Conservation (phyloP, 148 eudicot species). For the Rhododendron griersonianum region DNA sequence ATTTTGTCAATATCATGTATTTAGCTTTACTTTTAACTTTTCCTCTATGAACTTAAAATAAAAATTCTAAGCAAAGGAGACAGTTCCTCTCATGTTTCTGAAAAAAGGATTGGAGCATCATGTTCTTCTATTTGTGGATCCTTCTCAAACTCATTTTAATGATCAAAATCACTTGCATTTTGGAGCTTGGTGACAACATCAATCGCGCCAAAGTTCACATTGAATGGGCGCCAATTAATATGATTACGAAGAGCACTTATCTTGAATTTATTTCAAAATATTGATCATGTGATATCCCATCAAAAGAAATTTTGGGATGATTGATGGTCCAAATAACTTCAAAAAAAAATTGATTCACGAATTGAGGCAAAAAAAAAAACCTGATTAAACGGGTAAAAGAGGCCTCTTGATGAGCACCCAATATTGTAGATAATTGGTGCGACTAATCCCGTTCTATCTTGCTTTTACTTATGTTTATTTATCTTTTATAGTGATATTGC, state of each 20-base stretch:
- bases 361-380: not conserved
- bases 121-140: not conserved
- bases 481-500: too few relatives aligned
- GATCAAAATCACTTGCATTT: not conserved
- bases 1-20: not conserved
- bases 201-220: not conserved
- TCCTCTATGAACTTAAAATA: not conserved
- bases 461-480: too few relatives aligned
- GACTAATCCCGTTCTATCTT: too few relatives aligned
- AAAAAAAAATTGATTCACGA: too few relatives aligned
- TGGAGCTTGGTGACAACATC: not conserved
- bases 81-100: not conserved
- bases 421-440: too few relatives aligned
- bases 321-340: not conserved
- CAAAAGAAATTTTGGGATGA: too few relatives aligned
- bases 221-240: not conserved
- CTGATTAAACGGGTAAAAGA: too few relatives aligned
- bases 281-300: not conserved
- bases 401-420: too few relatives aligned
- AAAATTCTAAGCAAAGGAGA: not conserved
- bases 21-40: not conserved
- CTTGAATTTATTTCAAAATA: not conserved
- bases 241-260: not conserved
- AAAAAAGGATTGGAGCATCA: not conserved
- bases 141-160: not conserved